Evolutionary conservation across 805 yeast genomes (phyloP).

Genomic region (Cyberlindnera mrakii): DNA sequence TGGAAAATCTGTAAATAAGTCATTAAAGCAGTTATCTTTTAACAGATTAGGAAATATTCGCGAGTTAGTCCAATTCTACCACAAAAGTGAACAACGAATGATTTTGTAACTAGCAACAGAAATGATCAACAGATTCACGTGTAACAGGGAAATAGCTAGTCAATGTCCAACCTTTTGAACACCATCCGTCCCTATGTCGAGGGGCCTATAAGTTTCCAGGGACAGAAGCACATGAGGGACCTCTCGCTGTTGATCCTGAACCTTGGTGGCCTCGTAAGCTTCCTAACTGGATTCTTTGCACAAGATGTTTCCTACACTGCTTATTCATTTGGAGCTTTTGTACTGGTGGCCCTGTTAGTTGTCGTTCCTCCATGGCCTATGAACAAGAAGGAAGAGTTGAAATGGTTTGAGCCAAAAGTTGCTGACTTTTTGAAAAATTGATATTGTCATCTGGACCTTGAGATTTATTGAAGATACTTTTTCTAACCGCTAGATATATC

Average conservation of each 20-base stretch:
- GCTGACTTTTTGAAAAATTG: background rate
- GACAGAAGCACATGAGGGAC: conserved; percentile 10
- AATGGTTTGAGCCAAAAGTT: conserved; percentile 16
- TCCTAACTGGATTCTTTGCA: conserved; percentile 7
- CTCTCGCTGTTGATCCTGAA: conserved; percentile 3
- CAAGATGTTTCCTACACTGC: conserved; percentile 5
- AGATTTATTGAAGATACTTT: too few species aligned
- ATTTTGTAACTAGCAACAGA: too few species aligned
- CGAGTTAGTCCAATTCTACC: background rate
- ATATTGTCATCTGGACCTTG: background rate
- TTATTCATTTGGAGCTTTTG: background rate
- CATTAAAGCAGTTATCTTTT: too few species aligned
- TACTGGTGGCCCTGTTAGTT: conserved; percentile 4
- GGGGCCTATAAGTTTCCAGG: conserved; percentile 16
- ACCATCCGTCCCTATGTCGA: conserved; percentile 7
- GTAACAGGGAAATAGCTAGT: background rate
- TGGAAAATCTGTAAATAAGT: conserved; percentile 8
- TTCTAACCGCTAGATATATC: too few species aligned
- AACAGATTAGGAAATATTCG: background rate
- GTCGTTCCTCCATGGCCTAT: conserved; percentile 17
- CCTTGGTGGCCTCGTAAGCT: conserved; percentile 8
- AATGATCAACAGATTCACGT: background rate
- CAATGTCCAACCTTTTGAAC: conserved; percentile 4
- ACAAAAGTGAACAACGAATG: too few species aligned
- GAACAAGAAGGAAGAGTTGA: conserved; percentile 4